Conservation (phyloP, 208 protist genomes). For the Naegleria lovaniensis region DNA sequence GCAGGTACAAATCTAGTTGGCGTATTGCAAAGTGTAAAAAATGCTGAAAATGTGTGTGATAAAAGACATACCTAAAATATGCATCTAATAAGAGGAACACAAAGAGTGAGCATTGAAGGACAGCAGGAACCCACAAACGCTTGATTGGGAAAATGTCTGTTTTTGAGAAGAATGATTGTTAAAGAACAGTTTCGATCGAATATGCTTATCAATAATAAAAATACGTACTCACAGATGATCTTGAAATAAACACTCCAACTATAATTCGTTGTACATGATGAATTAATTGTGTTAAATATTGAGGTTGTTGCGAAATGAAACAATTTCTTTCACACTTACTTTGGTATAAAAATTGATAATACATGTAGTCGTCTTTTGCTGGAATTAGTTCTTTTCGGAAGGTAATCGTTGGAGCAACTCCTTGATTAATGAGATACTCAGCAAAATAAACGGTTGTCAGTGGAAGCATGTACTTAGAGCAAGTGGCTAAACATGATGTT, state of each 20-base stretch:
- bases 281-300: no score
- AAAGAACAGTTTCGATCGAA: no score
- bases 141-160: slow-evolving; percentile 32
- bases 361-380: slow-evolving; percentile 22
- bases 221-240: background rate
- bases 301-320: no score
- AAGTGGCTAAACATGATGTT: background rate
- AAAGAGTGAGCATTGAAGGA: background rate
- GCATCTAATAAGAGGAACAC: slow-evolving; percentile 33
- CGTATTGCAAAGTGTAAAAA: background rate
- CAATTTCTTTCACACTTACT: no score
- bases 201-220: background rate
- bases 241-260: slow-evolving; percentile 12
- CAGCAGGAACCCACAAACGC: background rate
- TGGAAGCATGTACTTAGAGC: slow-evolving; percentile 28
- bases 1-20: slow-evolving; percentile 22
- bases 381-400: slow-evolving; percentile 5
- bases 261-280: background rate
- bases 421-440: slow-evolving; percentile 40
- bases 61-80: slow-evolving; percentile 19
- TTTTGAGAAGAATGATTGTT: background rate
- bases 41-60: background rate
- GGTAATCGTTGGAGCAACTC: slow-evolving; percentile 23
- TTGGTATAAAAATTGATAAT: slow-evolving; percentile 32
- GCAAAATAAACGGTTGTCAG: slow-evolving; percentile 41